Percentiles rank a stretch among this genome's conserved stretches.
Conservation (phyloP, 2,329 filamentous ascomycete genomes). For the Dryadomyces quercus-mongolicae region DNA sequence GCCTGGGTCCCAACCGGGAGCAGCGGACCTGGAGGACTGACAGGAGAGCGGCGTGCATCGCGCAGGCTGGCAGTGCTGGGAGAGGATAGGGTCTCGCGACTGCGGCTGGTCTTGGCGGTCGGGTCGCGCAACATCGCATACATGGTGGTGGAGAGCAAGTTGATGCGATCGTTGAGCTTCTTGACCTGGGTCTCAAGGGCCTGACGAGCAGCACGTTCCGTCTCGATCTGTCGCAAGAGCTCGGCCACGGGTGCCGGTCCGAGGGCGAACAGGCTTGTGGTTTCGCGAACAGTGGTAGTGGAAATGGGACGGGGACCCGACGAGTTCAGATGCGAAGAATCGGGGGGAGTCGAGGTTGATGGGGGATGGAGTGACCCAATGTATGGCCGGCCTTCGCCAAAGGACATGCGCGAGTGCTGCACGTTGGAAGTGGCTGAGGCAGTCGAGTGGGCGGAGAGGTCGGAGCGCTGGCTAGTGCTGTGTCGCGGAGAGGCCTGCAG, state of each 20-base stretch:
- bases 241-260: constrained; percentile 33
- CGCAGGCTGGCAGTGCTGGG: constrained; percentile 6
- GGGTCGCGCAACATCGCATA: constrained; percentile 22
- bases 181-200: constrained; percentile 44
- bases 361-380: constrained; percentile 29
- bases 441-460: constrained; percentile 14
- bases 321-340: neutral
- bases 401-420: constrained; percentile 27
- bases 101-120: constrained; percentile 19
- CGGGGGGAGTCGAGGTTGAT: constrained; percentile 18
- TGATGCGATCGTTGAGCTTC: constrained; percentile 36
- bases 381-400: constrained; percentile 33
- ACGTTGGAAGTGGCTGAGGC: constrained; percentile 10
- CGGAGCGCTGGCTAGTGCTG: constrained; percentile 26
- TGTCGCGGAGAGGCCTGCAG: constrained; percentile 11
- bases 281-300: constrained; percentile 34
- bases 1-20: neutral
- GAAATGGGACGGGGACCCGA: constrained; percentile 24
- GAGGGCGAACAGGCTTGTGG: constrained; percentile 30
- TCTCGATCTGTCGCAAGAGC: constrained; percentile 39
- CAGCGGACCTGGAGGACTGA: constrained; percentile 6
- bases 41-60: constrained; percentile 4
- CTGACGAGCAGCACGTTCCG: constrained; percentile 43
- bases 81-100: constrained; percentile 14
- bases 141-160: constrained; percentile 30